Evolutionary conservation across 2,329 filamentous ascomycete species (phyloP).

Genomic region (Cordyceps fumosorosea): DNA sequence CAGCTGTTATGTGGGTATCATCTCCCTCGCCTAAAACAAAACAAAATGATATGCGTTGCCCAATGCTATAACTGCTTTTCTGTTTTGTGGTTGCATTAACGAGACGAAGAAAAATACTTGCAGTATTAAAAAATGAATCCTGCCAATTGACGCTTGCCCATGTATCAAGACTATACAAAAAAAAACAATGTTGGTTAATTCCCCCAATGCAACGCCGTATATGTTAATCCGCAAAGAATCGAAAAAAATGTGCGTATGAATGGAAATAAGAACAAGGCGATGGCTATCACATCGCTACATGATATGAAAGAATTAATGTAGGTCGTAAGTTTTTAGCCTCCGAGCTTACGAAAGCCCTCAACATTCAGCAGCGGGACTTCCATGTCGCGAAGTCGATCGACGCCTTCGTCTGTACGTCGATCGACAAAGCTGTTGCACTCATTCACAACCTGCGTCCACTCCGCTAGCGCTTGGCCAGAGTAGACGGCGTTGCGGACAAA

Average conservation of each 20-base stretch:
- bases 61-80: not conserved
- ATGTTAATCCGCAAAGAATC: not conserved
- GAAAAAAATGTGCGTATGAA: not conserved
- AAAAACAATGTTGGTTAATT: not conserved
- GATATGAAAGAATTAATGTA: not conserved
- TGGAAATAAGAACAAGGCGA: not conserved
- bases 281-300: too few relatives aligned
- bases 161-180: conserved; percentile 8
- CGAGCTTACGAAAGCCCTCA: conserved; percentile 35
- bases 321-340: conserved; percentile 19
- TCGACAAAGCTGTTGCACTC: conserved; percentile 81
- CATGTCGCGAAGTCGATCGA: conserved; percentile 58
- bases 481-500: conserved; percentile 49
- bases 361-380: conserved; percentile 45
- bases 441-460: conserved; percentile 68
- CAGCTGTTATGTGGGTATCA: conserved; percentile 3
- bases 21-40: not conserved
- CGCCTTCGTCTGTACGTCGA: conserved; percentile 65
- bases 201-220: not conserved
- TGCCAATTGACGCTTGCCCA: not conserved
- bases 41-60: not conserved
- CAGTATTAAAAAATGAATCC: not conserved
- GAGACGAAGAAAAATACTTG: not conserved
- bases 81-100: not conserved
- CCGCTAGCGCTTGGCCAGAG: conserved; percentile 65